Percentiles rank a stretch among this genome's conserved stretches.
Evolutionary conservation across 2,329 filamentous ascomycete species (phyloP).

Genomic region (Cladobotryum mycophilum): DNA sequence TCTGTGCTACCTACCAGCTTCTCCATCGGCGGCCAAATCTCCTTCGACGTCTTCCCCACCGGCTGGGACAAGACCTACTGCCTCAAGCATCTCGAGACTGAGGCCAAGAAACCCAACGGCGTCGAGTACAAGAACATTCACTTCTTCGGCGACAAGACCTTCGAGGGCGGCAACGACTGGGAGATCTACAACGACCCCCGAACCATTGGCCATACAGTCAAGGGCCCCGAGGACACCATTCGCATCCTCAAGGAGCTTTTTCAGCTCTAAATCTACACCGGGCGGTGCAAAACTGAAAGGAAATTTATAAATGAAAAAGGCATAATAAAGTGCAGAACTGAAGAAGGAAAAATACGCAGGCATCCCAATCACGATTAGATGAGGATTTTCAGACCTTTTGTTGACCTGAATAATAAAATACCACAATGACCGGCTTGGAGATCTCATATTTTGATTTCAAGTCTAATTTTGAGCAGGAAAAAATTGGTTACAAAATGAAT

Average conservation of each 20-base stretch:
- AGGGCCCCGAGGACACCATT: conserved; percentile 75
- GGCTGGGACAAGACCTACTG: conserved; percentile 99
- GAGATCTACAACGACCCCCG: conserved; percentile 83
- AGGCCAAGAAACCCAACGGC: conserved; percentile 63
- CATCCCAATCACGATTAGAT: neutral
- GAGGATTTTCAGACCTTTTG: neutral
- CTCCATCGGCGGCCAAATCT: conserved; percentile 95
- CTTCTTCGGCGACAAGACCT: conserved; percentile 98
- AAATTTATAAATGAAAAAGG: neutral
- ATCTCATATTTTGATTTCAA: neutral
- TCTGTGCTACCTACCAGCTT: conserved; percentile 50
- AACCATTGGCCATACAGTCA: conserved; percentile 80
- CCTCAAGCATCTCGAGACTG: conserved; percentile 76
- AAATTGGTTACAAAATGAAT: neutral
- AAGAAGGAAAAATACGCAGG: neutral
- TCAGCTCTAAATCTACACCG: conserved; percentile 41
- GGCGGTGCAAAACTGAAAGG: neutral
- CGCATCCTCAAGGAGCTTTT: conserved; percentile 77
- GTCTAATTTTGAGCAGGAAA: neutral
- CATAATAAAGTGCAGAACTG: neutral
- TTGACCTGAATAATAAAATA: neutral
- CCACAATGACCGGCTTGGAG: neutral
- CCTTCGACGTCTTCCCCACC: conserved; percentile 92
- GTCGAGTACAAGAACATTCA: conserved; percentile 82
- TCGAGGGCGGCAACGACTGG: conserved; percentile 86